These are phyloP conservation scores for Apiospora malaysiana DNA, from an alignment of 2,329 filamentous ascomycete species.

Conservation along the genomic window DNA sequence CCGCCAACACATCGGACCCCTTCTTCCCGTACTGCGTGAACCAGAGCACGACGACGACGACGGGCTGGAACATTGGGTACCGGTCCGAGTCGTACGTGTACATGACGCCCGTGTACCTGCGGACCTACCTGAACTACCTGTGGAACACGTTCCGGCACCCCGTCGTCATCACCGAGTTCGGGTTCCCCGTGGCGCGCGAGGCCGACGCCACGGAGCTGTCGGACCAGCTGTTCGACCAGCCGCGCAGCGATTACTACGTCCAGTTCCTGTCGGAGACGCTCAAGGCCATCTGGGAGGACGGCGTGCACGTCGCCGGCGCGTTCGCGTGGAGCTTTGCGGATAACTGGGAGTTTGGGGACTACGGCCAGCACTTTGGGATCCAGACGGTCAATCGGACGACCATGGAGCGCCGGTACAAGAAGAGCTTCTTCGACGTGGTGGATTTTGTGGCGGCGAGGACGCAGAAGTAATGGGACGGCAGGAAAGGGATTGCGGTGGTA, in stretches of 20 bases:
- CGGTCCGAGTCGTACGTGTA: slow-evolving; percentile 62
- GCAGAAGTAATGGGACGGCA: background rate
- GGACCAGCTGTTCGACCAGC: slow-evolving; percentile 60
- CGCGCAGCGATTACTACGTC: slow-evolving; percentile 60
- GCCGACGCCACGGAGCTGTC: slow-evolving; percentile 44
- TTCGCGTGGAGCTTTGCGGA: slow-evolving; percentile 59
- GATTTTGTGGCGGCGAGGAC: slow-evolving; percentile 49
- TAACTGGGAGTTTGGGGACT: slow-evolving; percentile 63
- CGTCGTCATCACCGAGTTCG: slow-evolving; percentile 60
- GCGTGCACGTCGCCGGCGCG: slow-evolving; percentile 58
- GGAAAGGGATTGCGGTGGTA: background rate
- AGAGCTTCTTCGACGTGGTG: slow-evolving; percentile 63
- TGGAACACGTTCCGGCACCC: slow-evolving; percentile 62
- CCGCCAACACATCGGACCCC: slow-evolving; percentile 49
- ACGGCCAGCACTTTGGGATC: slow-evolving; percentile 57
- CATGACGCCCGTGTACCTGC: slow-evolving; percentile 63
- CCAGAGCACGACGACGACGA: slow-evolving; percentile 50
- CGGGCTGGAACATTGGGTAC: slow-evolving; percentile 65
- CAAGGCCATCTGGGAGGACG: slow-evolving; percentile 61
- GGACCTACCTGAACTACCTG: slow-evolving; percentile 60
- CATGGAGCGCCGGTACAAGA: slow-evolving; percentile 57
- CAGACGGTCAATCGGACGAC: slow-evolving; percentile 61
- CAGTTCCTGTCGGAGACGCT: slow-evolving; percentile 60
- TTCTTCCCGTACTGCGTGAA: slow-evolving; percentile 60
- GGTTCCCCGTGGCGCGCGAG: slow-evolving; percentile 60